phyloP scores from a whole-genome alignment of 179 eudicot genomes.

The Patellifolia procumbens region DNA sequence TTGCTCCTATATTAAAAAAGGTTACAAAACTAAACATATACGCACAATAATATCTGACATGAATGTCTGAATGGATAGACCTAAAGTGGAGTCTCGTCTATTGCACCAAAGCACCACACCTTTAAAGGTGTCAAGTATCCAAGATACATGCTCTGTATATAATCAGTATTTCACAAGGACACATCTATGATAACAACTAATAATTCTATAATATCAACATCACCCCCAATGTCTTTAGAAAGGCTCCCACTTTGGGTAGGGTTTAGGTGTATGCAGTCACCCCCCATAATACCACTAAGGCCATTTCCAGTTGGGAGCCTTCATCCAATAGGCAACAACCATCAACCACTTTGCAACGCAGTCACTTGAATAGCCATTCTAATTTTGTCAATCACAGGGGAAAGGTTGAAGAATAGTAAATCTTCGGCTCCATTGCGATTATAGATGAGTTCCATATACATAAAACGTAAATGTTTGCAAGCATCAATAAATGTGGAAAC shows the following conservation, averaged over 20 bases:
- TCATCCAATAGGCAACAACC: not conserved
- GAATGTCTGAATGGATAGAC: not conserved
- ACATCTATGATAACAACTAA: not conserved
- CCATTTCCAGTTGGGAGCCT: not conserved
- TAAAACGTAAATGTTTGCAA: not conserved
- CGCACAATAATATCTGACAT: not conserved
- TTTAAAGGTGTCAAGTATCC: not conserved
- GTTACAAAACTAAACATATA: not conserved
- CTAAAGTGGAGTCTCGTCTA: not conserved
- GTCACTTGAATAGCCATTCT: not conserved
- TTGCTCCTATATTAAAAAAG: not conserved
- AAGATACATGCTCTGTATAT: not conserved
- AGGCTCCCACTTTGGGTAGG: not conserved
- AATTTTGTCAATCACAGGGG: not conserved
- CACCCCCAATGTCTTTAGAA: not conserved
- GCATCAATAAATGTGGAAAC: not conserved
- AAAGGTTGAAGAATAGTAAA: not conserved
- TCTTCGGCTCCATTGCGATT: not conserved
- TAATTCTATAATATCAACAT: not conserved
- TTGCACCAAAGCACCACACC: not conserved
- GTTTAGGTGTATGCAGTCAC: not conserved
- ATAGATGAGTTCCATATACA: not conserved
- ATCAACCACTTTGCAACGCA: not conserved
- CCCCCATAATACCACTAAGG: not conserved
- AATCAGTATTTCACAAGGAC: not conserved